Conservation (phyloP, 306 rosid genomes). For the Gastrolobium villosum region DNA sequence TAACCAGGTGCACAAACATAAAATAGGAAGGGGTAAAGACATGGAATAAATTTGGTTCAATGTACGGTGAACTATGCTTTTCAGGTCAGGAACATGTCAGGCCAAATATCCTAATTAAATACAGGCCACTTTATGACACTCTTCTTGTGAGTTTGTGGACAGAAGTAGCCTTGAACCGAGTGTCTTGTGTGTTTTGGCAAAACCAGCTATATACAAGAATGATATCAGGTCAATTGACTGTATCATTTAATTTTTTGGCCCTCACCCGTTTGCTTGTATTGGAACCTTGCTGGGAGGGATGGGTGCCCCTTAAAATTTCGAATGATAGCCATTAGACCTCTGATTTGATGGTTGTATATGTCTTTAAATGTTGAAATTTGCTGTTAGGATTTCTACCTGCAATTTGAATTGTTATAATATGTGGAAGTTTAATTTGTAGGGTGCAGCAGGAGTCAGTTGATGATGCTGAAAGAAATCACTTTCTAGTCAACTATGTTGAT, state of each 20-base stretch:
- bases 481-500: conserved; percentile 95
- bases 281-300: neutral
- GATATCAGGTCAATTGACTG: neutral
- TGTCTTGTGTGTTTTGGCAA: neutral
- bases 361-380: conserved; percentile 23
- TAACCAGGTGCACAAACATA: neutral
- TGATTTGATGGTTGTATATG: conserved; percentile 8
- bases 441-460: conserved; percentile 99
- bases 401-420: conserved; percentile 33
- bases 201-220: neutral
- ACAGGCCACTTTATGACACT: neutral
- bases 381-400: conserved; percentile 25
- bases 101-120: neutral
- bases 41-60: conserved; percentile 1
- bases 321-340: conserved; percentile 16
- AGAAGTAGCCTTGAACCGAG: neutral
- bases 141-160: neutral
- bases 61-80: neutral
- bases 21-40: neutral
- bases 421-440: conserved; percentile 61
- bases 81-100: neutral
- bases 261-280: no score
- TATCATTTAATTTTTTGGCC: neutral
- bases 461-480: conserved; percentile 96
- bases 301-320: conserved; percentile 3